Base-by-base conservation (phyloP, 1,284 basidiomycete species). In the Hortiboletus rubellus region DNA sequence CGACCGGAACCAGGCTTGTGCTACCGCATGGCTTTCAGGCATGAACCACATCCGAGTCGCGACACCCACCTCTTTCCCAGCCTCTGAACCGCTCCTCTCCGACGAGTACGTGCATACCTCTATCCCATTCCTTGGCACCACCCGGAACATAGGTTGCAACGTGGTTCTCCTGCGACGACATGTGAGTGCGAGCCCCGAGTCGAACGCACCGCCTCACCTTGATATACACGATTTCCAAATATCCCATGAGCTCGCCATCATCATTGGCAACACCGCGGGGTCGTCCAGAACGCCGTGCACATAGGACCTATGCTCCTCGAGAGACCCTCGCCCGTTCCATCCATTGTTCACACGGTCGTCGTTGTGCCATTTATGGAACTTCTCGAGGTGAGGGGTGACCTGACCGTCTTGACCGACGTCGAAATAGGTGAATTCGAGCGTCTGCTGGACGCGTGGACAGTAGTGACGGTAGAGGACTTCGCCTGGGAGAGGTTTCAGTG, bases 311-410 rank as follows among this genome's bases (percentile, higher is more conserved):
- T 85, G 83, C 60, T 79, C 72, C 61, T 82, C 79, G 40, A 81
- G 64, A 17, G 73, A 68, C 0, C 83, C 83, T 36, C 70, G 66
- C 65, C 85, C 81, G 33, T 75, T 74, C 83, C 82, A 85, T 11
- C 76, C 79, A 12, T 63, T 68, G 58, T 79, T 79, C 33, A 84
- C 79, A 18, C 80, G 74, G 36, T 76, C 75, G 52, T 75, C 72
- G 62, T 84, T 85, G 57, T 83, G 77, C 83, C 83, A 84, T 30
- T 63, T 66, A 57, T 81, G 76, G 63, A 82, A 82, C 7, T 76
- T 72, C 17, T 76, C 74, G 54, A 84, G 70, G 58, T 82, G 80
- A n/a, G 64, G 57, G 11, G 62, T 64, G 44, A 36, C 52, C 37
- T 42, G 18, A 36, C 11, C 64, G 37, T 54, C 67, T 54, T 72